Evolutionary conservation across 352 stramenopile species (phyloP).

Genomic region (Phytophthora gonapodyides): DNA sequence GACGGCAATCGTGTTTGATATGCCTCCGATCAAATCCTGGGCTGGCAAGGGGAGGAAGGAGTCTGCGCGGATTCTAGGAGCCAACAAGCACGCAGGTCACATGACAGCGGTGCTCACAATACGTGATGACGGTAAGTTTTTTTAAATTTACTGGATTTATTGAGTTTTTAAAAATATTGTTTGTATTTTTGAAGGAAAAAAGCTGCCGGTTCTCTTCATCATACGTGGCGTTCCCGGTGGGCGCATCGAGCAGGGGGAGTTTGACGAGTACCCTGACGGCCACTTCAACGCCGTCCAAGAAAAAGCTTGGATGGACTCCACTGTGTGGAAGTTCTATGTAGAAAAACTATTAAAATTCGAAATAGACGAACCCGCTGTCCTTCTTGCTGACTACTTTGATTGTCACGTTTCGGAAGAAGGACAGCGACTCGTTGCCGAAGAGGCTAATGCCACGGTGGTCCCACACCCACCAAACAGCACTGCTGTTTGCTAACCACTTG

Average conservation of each 20-base stretch:
- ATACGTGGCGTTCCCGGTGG: no score
- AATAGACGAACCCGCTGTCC: slow-evolving; percentile 5
- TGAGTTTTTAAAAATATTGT: no score
- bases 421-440: neutral
- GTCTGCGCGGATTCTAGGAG: neutral
- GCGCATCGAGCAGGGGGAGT: no score
- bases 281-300: slow-evolving; percentile 6
- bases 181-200: neutral
- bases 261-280: neutral
- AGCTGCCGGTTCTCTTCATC: no score
- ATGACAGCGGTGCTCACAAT: no score
- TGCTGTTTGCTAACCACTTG: slow-evolving; percentile 10
- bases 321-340: slow-evolving; percentile 11
- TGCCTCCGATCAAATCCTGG: no score
- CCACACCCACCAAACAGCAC: no score
- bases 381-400: neutral
- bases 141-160: no score
- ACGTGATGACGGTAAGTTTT: no score
- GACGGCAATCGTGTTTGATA: neutral
- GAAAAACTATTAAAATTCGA: slow-evolving; percentile 12
- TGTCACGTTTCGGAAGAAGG: neutral
- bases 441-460: no score
- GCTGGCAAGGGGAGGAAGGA: no score
- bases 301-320: slow-evolving; percentile 1
- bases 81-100: no score